Base-by-base conservation (phyloP, 352 stramenopile genomes). In the Elongisporangium prolatum region DNA sequence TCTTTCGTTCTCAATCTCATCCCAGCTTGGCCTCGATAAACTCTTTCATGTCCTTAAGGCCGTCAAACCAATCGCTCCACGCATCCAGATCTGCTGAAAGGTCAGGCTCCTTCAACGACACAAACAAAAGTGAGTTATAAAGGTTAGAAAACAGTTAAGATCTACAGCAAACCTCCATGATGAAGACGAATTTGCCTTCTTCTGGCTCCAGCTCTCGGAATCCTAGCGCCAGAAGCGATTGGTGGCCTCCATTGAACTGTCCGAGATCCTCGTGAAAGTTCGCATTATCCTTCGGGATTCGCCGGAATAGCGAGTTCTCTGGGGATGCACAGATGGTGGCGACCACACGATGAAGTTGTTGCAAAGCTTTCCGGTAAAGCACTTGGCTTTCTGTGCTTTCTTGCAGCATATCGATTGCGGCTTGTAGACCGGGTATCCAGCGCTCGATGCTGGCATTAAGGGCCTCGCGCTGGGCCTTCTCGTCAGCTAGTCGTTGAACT, bases 61-160 rank as follows among this genome's bases (percentile, higher is more conserved):
- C 67, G 38, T 93, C 81, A 61, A 93, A 95, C 85, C 85, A 95
- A 34, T 68, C 61, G 59, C 80, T 95, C 85, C 85, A 95, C 13
- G 67, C 69, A 59, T 95, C 80, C 20, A 95, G 61, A 64, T 95
- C 85, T 54, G 75, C 67, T 6, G 71, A 75, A 55, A 95, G 60
- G 54, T 95, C 76, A 0, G 85, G 83, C 57, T 95, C 83, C 76
- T 92, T 51, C n/a, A 57, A n/a, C 34, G 4, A 3, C 20, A 59
- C 1, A 21, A 64, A 18, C n/a, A 34, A 25, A 49, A 20, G 13
- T 16, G 55, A 17, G 38, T 24, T 11, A 48, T 6, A 48, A 21
- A 10, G 5, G 9, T 54, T 11, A 58, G 18, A 22, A 2, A 59
- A 4, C 14, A 7, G 22, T 28, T 24, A 1, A 4, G 10, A 24